phyloP scores from a whole-genome alignment of 1,284 basidiomycete species.

The Sporisorium iseilematis-ciliati region DNA sequence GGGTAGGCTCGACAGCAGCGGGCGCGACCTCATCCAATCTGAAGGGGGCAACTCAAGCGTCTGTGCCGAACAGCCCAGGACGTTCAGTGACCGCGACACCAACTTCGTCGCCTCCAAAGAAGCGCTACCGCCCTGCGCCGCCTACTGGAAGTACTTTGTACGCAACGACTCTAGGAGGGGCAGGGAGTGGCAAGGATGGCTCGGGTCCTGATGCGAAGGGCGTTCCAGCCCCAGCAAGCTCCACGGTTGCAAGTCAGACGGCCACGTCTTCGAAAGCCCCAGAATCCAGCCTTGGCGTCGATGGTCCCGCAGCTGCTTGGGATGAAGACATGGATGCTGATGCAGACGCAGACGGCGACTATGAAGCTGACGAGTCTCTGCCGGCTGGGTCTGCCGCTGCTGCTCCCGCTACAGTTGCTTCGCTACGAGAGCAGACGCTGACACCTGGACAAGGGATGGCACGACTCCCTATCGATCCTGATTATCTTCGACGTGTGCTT shows the following conservation, averaged over 20 bases:
- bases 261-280: not conserved
- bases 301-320: constrained; percentile 3
- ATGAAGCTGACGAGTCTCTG: constrained; percentile 22
- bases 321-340: constrained; percentile 30
- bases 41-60: not conserved
- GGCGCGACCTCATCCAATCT: constrained; percentile 3
- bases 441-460: not conserved
- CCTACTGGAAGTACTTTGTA: constrained; percentile 22
- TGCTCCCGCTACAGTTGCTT: not conserved
- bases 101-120: constrained; percentile 30
- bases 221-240: not conserved
- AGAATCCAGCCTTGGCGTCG: not conserved
- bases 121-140: constrained; percentile 17
- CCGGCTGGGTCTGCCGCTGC: constrained; percentile 7
- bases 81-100: constrained; percentile 15
- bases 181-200: not conserved
- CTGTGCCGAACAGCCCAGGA: constrained; percentile 14
- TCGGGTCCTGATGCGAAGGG: not conserved
- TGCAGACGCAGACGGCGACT: constrained; percentile 33
- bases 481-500: constrained; percentile 27
- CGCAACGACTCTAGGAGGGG: constrained; percentile 3
- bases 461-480: constrained; percentile 35
- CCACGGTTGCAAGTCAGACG: not conserved
- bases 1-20: constrained; percentile 5
- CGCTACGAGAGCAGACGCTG: not conserved